Conservation (phyloP, 2,329 filamentous ascomycete genomes). For the Cladosporium sp. region DNA sequence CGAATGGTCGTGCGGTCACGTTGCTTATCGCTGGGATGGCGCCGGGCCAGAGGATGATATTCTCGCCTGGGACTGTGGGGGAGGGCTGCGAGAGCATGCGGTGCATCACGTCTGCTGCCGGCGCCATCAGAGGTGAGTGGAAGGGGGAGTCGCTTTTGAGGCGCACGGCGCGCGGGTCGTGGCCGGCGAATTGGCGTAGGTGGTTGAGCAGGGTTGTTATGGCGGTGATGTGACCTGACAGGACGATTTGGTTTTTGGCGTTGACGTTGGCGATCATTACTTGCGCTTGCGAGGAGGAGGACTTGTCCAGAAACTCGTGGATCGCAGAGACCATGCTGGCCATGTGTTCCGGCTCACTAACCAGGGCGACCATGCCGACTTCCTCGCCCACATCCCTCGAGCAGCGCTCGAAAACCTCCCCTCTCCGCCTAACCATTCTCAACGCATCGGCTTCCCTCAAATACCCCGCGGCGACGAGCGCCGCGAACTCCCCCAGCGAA, state of each 20-base stretch:
- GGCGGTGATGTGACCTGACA: conserved; percentile 80
- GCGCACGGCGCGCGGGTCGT: conserved; percentile 82
- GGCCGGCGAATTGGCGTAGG: conserved; percentile 80
- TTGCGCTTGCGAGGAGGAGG: conserved; percentile 64
- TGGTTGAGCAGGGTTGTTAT: conserved; percentile 77
- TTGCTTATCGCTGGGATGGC: conserved; percentile 78
- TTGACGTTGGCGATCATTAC: conserved; percentile 93
- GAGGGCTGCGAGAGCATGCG: conserved; percentile 54
- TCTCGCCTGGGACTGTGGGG: conserved; percentile 54
- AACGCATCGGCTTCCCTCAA: conserved; percentile 73
- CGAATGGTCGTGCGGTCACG: conserved; percentile 73
- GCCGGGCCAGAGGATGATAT: conserved; percentile 71
- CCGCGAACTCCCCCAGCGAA: conserved; percentile 88
- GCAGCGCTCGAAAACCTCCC: conserved; percentile 77
- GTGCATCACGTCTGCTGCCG: conserved; percentile 70
- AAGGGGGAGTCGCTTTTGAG: conserved; percentile 86
- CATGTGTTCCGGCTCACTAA: conserved; percentile 79
- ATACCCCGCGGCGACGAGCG: conserved; percentile 78
- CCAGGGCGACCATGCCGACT: conserved; percentile 90
- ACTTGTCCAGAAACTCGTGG: conserved; percentile 72
- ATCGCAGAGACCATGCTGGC: conserved; percentile 65
- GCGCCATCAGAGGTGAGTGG: conserved; percentile 86
- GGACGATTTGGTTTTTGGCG: conserved; percentile 90
- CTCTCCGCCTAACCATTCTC: conserved; percentile 68
- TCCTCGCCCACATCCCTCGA: conserved; percentile 64